phyloP scores from a whole-genome alignment of 2,329 filamentous ascomycete genomes.

The Paracoccidioides lutzii region DNA sequence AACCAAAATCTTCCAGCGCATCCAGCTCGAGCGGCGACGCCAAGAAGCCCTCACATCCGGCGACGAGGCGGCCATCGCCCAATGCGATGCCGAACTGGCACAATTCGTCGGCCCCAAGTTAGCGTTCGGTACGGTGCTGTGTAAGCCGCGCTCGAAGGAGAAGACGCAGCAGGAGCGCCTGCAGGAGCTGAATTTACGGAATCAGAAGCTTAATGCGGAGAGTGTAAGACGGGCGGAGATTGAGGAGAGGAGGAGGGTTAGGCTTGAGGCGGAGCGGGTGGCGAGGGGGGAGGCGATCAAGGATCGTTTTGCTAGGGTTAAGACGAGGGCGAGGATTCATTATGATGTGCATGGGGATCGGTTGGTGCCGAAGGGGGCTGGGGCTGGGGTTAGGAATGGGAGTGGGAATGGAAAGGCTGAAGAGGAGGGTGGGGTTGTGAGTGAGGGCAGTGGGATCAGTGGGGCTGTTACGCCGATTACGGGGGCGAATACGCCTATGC shows the following conservation, averaged over 20 bases:
- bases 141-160: constrained; percentile 42
- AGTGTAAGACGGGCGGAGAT: constrained; percentile 83
- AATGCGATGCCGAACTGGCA: constrained; percentile 37
- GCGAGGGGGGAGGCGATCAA: constrained; percentile 50
- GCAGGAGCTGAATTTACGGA: constrained; percentile 69
- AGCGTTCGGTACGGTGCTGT: constrained; percentile 56
- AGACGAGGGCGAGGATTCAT: constrained; percentile 55
- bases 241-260: constrained; percentile 56
- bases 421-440: constrained; percentile 4
- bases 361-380: constrained; percentile 21
- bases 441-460: constrained; percentile 33
- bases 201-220: constrained; percentile 73
- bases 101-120: constrained; percentile 46
- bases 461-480: constrained; percentile 38
- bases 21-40: constrained; percentile 51
- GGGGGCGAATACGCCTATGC: constrained; percentile 39
- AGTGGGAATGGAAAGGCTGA: constrained; percentile 16
- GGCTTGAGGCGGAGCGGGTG: constrained; percentile 47
- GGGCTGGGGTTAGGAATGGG: constrained; percentile 21
- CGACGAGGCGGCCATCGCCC: constrained; percentile 45
- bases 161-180: constrained; percentile 67
- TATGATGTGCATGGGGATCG: constrained; percentile 47
- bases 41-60: constrained; percentile 53
- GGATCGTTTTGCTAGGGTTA: constrained; percentile 46
- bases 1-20: constrained; percentile 54